These are phyloP conservation scores for Psilocybe tampanensis DNA, from an alignment of 768 basidiomycete species.

Conservation along the genomic window DNA sequence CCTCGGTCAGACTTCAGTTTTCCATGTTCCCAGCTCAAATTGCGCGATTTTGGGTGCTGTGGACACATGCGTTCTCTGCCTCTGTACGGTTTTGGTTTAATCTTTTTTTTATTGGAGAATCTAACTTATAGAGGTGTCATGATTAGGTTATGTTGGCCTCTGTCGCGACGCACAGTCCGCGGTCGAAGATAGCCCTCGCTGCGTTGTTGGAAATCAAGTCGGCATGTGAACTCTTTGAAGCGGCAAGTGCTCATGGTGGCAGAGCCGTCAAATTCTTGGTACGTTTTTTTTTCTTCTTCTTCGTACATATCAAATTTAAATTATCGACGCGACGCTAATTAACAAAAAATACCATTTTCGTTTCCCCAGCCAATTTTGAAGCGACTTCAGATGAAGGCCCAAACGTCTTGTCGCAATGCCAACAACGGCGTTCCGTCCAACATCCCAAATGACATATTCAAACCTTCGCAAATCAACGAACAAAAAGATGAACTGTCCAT, in stretches of 20 bases:
- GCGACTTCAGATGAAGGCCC: constrained; percentile 63
- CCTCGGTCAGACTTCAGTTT: constrained; percentile 50
- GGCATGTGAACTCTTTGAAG: constrained; percentile 67
- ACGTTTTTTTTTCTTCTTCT: constrained; percentile 21
- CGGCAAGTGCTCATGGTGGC: constrained; percentile 63
- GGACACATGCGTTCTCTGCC: constrained; percentile 74
- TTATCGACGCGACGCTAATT: no score
- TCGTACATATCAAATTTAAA: constrained; percentile 3
- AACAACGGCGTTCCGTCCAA: constrained; percentile 47
- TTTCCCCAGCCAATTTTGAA: constrained; percentile 61
- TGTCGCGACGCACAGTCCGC: constrained; percentile 70
- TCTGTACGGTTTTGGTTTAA: no score
- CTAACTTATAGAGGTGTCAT: constrained; percentile 5
- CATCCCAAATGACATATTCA: constrained; percentile 61
- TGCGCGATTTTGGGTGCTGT: constrained; percentile 69
- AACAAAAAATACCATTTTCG: no score
- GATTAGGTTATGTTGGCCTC: constrained; percentile 78
- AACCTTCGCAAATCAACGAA: constrained; percentile 44
- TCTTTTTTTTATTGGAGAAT: neutral
- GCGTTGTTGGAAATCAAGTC: constrained; percentile 66
- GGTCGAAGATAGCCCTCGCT: constrained; percentile 69
- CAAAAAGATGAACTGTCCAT: constrained; percentile 73
- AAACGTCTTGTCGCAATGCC: constrained; percentile 49
- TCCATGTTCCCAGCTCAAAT: constrained; percentile 56
- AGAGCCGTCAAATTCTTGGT: constrained; percentile 73